These are phyloP conservation scores for Diaporthe eres DNA, from an alignment of 2,329 filamentous ascomycete genomes.

Conservation along the genomic window DNA sequence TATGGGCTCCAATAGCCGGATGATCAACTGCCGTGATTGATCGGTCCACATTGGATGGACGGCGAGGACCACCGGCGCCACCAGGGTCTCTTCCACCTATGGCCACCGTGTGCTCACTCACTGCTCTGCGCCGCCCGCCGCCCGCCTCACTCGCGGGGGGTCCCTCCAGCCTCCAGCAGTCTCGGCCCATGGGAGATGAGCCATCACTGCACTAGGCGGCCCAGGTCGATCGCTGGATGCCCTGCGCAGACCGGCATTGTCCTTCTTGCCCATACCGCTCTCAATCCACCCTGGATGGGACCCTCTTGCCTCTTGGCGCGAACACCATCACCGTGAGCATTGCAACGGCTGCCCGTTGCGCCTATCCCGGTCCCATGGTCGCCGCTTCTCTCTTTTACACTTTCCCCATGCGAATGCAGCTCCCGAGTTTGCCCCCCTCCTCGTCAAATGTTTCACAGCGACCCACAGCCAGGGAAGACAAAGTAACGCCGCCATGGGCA, in stretches of 20 bases:
- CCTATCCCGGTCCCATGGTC: constrained; percentile 6
- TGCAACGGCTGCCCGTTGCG: constrained; percentile 19
- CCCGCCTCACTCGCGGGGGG: neutral
- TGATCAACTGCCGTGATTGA: constrained; percentile 41
- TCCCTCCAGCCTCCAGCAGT: neutral
- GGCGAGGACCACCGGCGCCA: neutral
- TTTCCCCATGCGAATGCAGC: constrained; percentile 17
- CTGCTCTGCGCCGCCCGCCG: constrained; percentile 13
- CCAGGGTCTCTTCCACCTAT: constrained; percentile 12
- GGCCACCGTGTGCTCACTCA: constrained; percentile 1
- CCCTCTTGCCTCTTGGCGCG: constrained; percentile 18
- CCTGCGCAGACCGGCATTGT: constrained; percentile 1
- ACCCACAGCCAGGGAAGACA: constrained; percentile 35
- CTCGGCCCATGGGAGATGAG: constrained; percentile 18
- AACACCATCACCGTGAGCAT: constrained; percentile 17
- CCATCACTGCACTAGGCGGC: neutral
- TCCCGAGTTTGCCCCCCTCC: constrained; percentile 38
- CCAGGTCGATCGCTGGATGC: constrained; percentile 20
- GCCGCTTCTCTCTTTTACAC: neutral
- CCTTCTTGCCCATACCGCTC: neutral
- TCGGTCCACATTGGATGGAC: constrained; percentile 35
- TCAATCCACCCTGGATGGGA: constrained; percentile 26
- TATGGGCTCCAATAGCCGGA: constrained; percentile 37
- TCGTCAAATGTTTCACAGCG: constrained; percentile 40
- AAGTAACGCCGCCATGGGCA: constrained; percentile 35